These are phyloP conservation scores for Arthrobotrys megalospora DNA, from an alignment of 2,329 filamentous ascomycete species.

Conservation along the genomic window DNA sequence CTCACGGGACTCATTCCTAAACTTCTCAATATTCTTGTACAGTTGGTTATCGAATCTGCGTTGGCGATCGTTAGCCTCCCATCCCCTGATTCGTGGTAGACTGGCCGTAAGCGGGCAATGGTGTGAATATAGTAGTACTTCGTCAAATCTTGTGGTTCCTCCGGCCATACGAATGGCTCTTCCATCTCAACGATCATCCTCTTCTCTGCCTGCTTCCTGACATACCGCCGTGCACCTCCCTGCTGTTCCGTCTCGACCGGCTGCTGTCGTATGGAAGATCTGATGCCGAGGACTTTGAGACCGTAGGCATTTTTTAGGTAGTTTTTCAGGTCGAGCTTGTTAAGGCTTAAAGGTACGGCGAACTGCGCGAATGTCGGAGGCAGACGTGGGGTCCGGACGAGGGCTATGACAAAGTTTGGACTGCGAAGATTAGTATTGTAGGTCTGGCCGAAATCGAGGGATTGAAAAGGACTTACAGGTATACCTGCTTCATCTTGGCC, in stretches of 20 bases:
- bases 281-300: conserved; percentile 80
- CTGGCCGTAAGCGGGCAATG: conserved; percentile 37
- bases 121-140: conserved; percentile 67
- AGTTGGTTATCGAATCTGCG: conserved; percentile 76
- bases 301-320: conserved; percentile 91
- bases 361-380: conserved; percentile 89
- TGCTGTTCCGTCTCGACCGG: conserved; percentile 72
- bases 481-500: conserved; percentile 69
- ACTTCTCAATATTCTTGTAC: conserved; percentile 72
- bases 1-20: conserved; percentile 67
- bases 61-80: conserved; percentile 3
- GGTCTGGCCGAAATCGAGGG: neutral
- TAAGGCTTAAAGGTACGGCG: conserved; percentile 89
- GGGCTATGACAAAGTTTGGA: conserved; percentile 83
- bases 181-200: conserved; percentile 94
- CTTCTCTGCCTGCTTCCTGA: conserved; percentile 82
- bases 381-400: conserved; percentile 80
- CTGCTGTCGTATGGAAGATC: conserved; percentile 83
- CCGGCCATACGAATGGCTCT: conserved; percentile 90
- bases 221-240: conserved; percentile 71
- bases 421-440: conserved; percentile 69
- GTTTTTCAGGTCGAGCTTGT: conserved; percentile 95
- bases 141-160: conserved; percentile 75
- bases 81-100: conserved; percentile 19
- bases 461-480: conserved; percentile 67